Evolutionary conservation across 148 eudicot species (phyloP), one percentile per base, ranked within the genome.

Genomic region (Spergularia bocconei): DNA sequence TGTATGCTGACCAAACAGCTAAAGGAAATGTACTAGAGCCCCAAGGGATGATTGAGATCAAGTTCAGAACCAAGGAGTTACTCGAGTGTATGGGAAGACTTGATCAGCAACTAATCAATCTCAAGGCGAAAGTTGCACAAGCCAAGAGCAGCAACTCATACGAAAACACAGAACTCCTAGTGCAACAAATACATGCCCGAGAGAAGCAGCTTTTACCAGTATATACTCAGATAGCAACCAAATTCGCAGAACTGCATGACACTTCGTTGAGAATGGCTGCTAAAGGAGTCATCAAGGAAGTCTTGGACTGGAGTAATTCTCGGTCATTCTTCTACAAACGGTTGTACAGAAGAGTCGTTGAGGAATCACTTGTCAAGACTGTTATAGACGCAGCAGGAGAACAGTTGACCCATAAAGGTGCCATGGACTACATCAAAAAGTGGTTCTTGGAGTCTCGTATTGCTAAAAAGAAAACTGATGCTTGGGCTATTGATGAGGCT

Each of bases 21-120:
- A 96, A 85, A 83, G 99, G 99, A 57, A 96, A 96, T 73, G 99
- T 96, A 41, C 91, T 96, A 8, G 99, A 96, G 86, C 97, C 99
- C 17, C 98, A 96, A 84, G 99, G 99, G 54, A 82, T 91, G 87
- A 89, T 96, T 15, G 99, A 96, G 84, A 92, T 96, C 52, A 96
- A 92, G 83, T 96, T 96, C 55, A 79, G 97, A 79, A 88, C 79
- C 44, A 88, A 77, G 73, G 99, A 96, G 70, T 74, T 92, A 73
- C 67, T 88, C 14, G 93, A 91, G 73, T 92, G 93, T 82, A 96
- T 96, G 99, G 89, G 90, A 50, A 89, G 99, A 85, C 91, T 92
- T 9, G 99, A 96, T 78, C 87, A 66, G 52, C 88, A 82, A 69
- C 84, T 92, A 12, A 84, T 89, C 16, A 63, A 62, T 80, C 86